phyloP scores from a whole-genome alignment of 2,329 filamentous ascomycete species.

The Aureobasidium zeae region DNA sequence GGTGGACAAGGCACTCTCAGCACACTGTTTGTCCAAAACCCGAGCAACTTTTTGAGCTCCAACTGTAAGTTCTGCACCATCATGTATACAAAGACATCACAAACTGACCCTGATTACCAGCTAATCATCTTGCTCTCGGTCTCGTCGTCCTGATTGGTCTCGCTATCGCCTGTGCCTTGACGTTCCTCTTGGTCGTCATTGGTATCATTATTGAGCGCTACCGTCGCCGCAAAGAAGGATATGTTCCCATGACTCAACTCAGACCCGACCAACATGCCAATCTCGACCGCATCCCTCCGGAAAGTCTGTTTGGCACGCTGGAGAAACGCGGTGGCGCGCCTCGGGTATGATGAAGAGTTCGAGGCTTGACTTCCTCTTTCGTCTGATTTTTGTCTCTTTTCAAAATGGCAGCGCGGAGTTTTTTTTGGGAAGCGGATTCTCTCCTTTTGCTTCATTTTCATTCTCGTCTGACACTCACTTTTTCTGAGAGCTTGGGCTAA shows the following conservation, averaged over 20 bases:
- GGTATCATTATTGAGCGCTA: constrained; percentile 68
- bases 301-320: constrained; percentile 29
- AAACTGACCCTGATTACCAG: constrained; percentile 27
- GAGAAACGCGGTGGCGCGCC: constrained; percentile 17
- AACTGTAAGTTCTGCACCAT: constrained; percentile 43
- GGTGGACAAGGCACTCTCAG: constrained; percentile 65
- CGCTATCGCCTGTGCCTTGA: constrained; percentile 66
- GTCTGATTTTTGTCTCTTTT: no score
- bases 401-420: constrained; percentile 12
- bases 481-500: no score
- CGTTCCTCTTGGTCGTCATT: constrained; percentile 65
- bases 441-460: not conserved
- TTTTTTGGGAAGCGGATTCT: no score
- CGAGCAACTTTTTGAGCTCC: constrained; percentile 60
- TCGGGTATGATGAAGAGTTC: constrained; percentile 14
- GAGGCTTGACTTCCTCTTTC: not conserved
- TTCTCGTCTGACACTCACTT: not conserved
- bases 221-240: constrained; percentile 69
- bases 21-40: constrained; percentile 72
- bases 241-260: constrained; percentile 61
- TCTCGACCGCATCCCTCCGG: constrained; percentile 43
- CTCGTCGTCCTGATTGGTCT: constrained; percentile 74
- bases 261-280: constrained; percentile 37
- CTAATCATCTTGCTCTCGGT: constrained; percentile 56
- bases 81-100: constrained; percentile 16